Evolutionary conservation across 495 filamentous ascomycete genomes (phyloP), one percentile per base, ranked within the genome.

Genomic region (Neurospora sp.): DNA sequence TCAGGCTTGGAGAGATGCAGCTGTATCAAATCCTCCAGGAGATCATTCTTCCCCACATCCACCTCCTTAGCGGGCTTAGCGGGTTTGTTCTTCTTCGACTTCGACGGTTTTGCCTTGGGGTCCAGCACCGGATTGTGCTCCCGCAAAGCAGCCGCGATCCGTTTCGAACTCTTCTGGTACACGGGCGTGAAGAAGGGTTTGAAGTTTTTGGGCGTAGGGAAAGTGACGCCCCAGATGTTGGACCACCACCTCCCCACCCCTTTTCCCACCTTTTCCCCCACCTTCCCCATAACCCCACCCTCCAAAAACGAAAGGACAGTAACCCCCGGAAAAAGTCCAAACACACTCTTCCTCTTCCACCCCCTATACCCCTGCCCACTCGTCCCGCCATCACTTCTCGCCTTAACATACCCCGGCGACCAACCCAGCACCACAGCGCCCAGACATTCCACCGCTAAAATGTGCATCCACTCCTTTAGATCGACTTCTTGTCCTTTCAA

Each of bases 401-500:
- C 31, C 31, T 35, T 35, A 39, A 84, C 79, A 39, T 83, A 81
- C 0, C 78, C 77, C 0, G 83, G 83, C 0, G 82, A 82, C 27
- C 83, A 85, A n/a, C 79, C 78, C 0, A 85, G 72, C 1, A 84
- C 82, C 4, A 83, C 79, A 0, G 81, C 82, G 0, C 81, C 82
- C 2, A 85, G 78, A 39, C 80, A 83, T 41, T 85, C 83, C 20
- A 85, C 83, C 5, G 78, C 79, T 7, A 82, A 72, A 70, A 85
- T 79, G 73, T 85, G 83, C 78, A 85, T 79, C 82, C 83, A 85
- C 40, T 82, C 77, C 54, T 81, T 82, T 20, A 84, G 71, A 39
- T 84, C 82, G 0, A 83, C 46, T 27, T 82, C 80, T 27, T 74
- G 66, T 0, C 81, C 83, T 3, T 78, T 66, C 1, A 82, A n/a